Conservation (phyloP, 768 basidiomycete species). For the Cyathus striatus region DNA sequence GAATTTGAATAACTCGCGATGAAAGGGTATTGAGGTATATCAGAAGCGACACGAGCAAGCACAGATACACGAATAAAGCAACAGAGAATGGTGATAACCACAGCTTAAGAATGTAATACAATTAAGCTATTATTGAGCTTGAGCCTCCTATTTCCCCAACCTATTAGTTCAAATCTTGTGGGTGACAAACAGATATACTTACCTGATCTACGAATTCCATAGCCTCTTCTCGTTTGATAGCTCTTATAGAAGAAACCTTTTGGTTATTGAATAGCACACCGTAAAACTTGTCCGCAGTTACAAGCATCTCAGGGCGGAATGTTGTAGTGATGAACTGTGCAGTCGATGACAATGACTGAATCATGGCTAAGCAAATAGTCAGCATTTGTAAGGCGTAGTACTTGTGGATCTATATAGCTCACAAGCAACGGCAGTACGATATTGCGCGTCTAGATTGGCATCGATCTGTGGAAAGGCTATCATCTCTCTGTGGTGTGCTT, state of each 20-base stretch:
- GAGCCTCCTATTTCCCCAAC: background rate
- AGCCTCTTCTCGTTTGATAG: slow-evolving; percentile 87
- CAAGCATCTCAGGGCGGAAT: slow-evolving; percentile 96
- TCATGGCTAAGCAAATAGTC: slow-evolving; percentile 64
- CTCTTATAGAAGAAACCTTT: slow-evolving; percentile 86
- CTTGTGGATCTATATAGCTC: slow-evolving; percentile 21
- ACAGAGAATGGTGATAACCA: too few species aligned
- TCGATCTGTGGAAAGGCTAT: slow-evolving; percentile 64
- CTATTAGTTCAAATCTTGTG: background rate
- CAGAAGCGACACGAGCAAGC: background rate
- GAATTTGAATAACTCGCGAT: too few species aligned
- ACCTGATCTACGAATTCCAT: slow-evolving; percentile 93
- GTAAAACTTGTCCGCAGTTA: slow-evolving; percentile 94
- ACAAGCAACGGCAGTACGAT: slow-evolving; percentile 95
- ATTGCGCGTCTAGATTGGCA: slow-evolving; percentile 96
- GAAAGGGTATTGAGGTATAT: too few species aligned
- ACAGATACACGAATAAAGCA: background rate
- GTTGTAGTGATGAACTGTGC: slow-evolving; percentile 99
- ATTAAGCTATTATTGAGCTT: background rate
- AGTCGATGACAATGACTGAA: slow-evolving; percentile 78
- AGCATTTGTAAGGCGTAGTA: background rate
- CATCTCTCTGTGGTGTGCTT: background rate
- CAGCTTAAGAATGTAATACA: too few species aligned
- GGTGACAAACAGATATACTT: too few species aligned
- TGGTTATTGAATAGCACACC: slow-evolving; percentile 96